Base-by-base conservation (phyloP, 441 rosid genomes). In the Jatropha podagrica region DNA sequence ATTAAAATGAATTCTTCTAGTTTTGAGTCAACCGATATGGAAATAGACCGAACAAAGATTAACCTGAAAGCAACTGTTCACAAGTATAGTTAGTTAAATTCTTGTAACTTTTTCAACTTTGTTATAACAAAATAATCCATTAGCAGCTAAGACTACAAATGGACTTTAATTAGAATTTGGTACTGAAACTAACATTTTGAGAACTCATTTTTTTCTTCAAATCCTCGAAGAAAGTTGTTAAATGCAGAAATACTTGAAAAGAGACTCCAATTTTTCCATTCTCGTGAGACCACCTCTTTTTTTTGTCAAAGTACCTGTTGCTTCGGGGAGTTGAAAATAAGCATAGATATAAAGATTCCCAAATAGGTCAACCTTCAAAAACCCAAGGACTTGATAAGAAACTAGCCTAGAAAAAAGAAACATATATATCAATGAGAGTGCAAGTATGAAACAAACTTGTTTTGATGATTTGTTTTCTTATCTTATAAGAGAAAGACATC, bases 51-150 rank as follows among this genome's bases (percentile, higher is more conserved):
- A 56, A 82, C 86, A 23, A 91, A 89, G 82, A 89, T 91, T 69
- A 91, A 85, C 82, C 82, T 91, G 77, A 84, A 80, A 79, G 90
- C 88, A 73, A 87, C 90, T 41, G 64, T 81, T 23, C 89, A 85
- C 86, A 86, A 89, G 96, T 91, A 78, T 49, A 51, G 5, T 18
- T 37, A 32, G 56, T 56, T 17, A 44, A 48, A 32, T 18, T 56
- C 6, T 1, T 14, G 15, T 32, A 41, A 0, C 46, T 12, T 56
- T 27, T 55, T 3, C 18, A 52, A 38, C 23, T 23, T 23, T 23
- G 23, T 23, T 23, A 23, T 23, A 23, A 23, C 23, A 23, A 23
- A 23, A 23, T 23, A 23, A 23, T 23, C 23, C 23, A 23, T 23
- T 23, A 23, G 23, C 23, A 23, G 23, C 23, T 23, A 23, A 23